phyloP scores from a whole-genome alignment of 2,329 filamentous ascomycete species.

The Epicoccum nigrum region DNA sequence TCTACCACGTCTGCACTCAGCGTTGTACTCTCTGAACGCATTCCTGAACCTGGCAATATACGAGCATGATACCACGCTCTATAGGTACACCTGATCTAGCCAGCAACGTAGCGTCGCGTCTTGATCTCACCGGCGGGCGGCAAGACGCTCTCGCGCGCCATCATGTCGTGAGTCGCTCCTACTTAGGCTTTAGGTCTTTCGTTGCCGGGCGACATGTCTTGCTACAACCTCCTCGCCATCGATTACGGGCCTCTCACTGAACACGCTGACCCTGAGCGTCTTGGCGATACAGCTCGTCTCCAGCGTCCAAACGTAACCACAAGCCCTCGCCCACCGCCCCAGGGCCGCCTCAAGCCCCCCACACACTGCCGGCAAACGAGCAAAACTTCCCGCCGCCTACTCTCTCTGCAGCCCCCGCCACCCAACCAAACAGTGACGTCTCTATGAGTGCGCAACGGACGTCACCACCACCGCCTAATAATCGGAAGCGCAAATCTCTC shows the following conservation, averaged over 20 bases:
- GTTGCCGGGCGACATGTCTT: not conserved
- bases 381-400: constrained; percentile 39
- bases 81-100: constrained; percentile 32
- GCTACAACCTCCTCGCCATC: constrained; percentile 12
- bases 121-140: constrained; percentile 26
- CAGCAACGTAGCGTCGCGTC: constrained; percentile 39
- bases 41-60: constrained; percentile 37
- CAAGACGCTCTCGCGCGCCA: constrained; percentile 32
- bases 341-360: constrained; percentile 28
- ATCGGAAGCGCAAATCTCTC: constrained; percentile 44
- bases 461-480: constrained; percentile 2
- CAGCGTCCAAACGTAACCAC: constrained; percentile 52
- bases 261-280: constrained; percentile 40
- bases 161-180: constrained; percentile 49
- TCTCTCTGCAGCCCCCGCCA: constrained; percentile 30
- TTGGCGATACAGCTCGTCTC: constrained; percentile 47
- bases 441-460: constrained; percentile 30
- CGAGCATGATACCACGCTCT: constrained; percentile 44
- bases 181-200: constrained; percentile 12
- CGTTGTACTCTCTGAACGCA: constrained; percentile 39
- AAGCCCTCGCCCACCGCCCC: constrained; percentile 51
- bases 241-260: constrained; percentile 10
- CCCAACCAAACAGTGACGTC: constrained; percentile 27
- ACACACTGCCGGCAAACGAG: constrained; percentile 32
- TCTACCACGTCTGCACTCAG: constrained; percentile 42